Evolutionary conservation across 78 protist species (phyloP), one percentile per base, ranked within the genome.

Genomic region (Pigoraptor vietnamica): DNA sequence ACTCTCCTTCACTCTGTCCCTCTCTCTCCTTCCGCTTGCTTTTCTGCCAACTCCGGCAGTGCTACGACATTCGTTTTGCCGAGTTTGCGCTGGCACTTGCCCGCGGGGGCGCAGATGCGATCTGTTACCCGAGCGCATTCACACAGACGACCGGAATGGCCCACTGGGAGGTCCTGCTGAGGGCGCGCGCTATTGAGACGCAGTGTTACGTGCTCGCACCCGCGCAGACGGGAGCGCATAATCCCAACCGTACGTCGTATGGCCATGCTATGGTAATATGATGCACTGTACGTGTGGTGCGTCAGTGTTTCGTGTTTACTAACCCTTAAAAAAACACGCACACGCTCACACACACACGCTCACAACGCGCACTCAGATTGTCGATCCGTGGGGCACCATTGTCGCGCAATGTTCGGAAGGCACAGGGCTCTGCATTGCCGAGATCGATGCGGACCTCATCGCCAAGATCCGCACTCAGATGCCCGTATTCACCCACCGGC

Each of bases 51-150:
- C 14, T 14, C 29, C 67, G 6, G 67, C 67, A 48, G 67, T 95
- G 97, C 39, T 96, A 94, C 40, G 97, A 96, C 90, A 21, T 96
- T 36, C 92, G 97, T 2, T 96, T 96, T 67, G 93, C 97, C 32
- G 95, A 95, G 83, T 82, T 93, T 0, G 82, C 56, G 87, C 37
- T 39, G 19, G 36, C 9, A 23, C 92, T 95, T 19, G 35, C 56
- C 0, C 34, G 34, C 24, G 34, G 23, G 0, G 91, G 91, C 38
- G 93, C 95, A 33, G 56, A 94, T 34, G 79, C 94, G 23, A 0
- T 96, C 34, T 48, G 87, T 19, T 48, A 89, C 29, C 97, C 97
- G 23, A 55, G 91, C 0, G 96, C 97, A 14, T 96, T 96, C 86
- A 89, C 91, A n/a, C 91, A 81, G 55, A 36, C 1, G 21, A 95